Evolutionary conservation across 2,329 filamentous ascomycete genomes (phyloP).

Genomic region (Penicillium psychrosexuale): DNA sequence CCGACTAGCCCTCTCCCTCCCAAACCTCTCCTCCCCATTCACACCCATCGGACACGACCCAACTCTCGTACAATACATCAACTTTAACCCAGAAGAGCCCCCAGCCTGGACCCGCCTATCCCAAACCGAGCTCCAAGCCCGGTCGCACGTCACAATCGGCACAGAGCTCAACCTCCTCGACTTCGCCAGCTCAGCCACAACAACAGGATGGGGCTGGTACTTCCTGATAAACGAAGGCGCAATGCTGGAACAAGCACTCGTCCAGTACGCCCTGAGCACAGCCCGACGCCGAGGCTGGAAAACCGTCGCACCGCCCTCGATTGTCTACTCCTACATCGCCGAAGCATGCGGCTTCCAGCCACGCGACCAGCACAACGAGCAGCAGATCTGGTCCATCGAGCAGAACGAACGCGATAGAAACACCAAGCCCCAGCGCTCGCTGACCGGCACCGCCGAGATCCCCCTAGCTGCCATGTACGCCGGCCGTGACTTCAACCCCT

Average conservation of each 20-base stretch:
- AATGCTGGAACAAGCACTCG: slow-evolving; percentile 87
- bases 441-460: slow-evolving; percentile 91
- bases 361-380: slow-evolving; percentile 82
- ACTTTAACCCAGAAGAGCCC: slow-evolving; percentile 57
- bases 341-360: slow-evolving; percentile 92
- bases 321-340: slow-evolving; percentile 90
- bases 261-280: slow-evolving; percentile 77
- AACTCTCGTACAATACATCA: slow-evolving; percentile 71
- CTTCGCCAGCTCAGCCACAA: slow-evolving; percentile 75
- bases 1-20: slow-evolving; percentile 70
- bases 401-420: slow-evolving; percentile 60
- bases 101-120: slow-evolving; percentile 30
- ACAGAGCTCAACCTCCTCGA: slow-evolving; percentile 84
- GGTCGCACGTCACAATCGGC: slow-evolving; percentile 84
- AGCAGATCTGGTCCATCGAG: slow-evolving; percentile 81
- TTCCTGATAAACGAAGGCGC: slow-evolving; percentile 89
- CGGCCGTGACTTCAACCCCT: slow-evolving; percentile 62
- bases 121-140: slow-evolving; percentile 26
- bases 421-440: slow-evolving; percentile 66
- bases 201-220: slow-evolving; percentile 97
- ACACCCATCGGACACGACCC: slow-evolving; percentile 71
- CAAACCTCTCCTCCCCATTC: slow-evolving; percentile 75
- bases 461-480: slow-evolving; percentile 89
- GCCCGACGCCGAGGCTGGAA: slow-evolving; percentile 74
- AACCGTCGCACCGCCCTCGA: slow-evolving; percentile 76